Percentiles rank a stretch among this genome's conserved stretches.
These are phyloP conservation scores for Rhipidocladum racemiflorum DNA, from an alignment of 176 grass and related monocot genomes.

Conservation along the genomic window DNA sequence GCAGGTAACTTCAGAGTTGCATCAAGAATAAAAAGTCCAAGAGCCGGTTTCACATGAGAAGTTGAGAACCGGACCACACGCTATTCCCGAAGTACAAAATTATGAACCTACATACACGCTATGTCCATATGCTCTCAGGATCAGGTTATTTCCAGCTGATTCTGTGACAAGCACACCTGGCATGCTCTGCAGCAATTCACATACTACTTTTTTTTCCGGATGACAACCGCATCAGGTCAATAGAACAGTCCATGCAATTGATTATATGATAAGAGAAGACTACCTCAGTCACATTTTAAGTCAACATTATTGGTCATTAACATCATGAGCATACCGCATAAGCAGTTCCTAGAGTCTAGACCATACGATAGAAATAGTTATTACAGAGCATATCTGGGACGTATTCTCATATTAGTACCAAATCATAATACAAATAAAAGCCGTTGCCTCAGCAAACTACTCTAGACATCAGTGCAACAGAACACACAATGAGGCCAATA, in stretches of 20 bases:
- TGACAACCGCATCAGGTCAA: background rate
- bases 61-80: background rate
- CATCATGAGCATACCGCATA: background rate
- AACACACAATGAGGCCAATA: background rate
- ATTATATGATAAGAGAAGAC: background rate
- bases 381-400: background rate
- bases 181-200: background rate
- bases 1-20: background rate
- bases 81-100: background rate
- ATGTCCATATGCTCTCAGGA: background rate
- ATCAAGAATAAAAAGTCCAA: background rate
- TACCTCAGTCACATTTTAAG: conserved; percentile 9
- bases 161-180: background rate
- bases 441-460: background rate
- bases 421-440: background rate
- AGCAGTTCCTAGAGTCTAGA: background rate
- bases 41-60: background rate
- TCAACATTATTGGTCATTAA: background rate
- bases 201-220: background rate
- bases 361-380: background rate
- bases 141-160: conserved; percentile 4
- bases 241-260: background rate
- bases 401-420: background rate
- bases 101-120: background rate
- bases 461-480: background rate